These are phyloP conservation scores for Xylariaceae sp. DNA, from an alignment of 2,329 filamentous ascomycete genomes.

Conservation along the genomic window DNA sequence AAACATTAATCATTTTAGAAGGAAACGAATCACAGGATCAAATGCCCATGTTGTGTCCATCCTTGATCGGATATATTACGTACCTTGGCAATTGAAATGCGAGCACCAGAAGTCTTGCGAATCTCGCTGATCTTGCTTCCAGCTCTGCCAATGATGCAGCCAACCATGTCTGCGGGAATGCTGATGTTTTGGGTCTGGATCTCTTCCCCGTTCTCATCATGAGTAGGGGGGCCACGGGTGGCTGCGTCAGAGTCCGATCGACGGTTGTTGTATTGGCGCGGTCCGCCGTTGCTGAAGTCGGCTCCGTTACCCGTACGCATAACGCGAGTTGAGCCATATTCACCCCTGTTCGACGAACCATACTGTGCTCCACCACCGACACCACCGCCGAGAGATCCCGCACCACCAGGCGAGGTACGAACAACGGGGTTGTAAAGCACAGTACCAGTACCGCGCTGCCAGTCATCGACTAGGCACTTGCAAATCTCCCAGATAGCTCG, in stretches of 20 bases:
- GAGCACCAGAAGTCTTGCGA: constrained; percentile 89
- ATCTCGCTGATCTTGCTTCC: constrained; percentile 99
- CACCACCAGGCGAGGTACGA: constrained; percentile 66
- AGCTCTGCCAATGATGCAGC: constrained; percentile 93
- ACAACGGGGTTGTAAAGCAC: constrained; percentile 97
- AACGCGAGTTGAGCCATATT: constrained; percentile 63
- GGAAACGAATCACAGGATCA: not conserved
- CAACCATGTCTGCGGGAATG: constrained; percentile 99
- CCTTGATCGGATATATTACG: constrained; percentile 20
- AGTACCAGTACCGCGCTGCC: constrained; percentile 93
- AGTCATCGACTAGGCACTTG: constrained; percentile 96
- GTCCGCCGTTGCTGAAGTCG: constrained; percentile 83
- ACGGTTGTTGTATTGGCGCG: constrained; percentile 65
- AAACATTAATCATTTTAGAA: not conserved
- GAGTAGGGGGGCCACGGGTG: constrained; percentile 74
- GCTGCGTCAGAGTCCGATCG: constrained; percentile 80
- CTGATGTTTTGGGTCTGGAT: constrained; percentile 99
- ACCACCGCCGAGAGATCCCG: constrained; percentile 33
- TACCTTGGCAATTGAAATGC: constrained; percentile 94
- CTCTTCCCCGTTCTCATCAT: constrained; percentile 95
- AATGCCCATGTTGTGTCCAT: not conserved
- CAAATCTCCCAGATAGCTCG: constrained; percentile 97
- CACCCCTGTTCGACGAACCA: constrained; percentile 43
- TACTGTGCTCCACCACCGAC: constrained; percentile 39
- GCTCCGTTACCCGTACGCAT: constrained; percentile 96